Percentiles rank a stretch among this genome's conserved stretches.
Conservation (phyloP, 2,329 filamentous ascomycete species). For the Ophiognomonia clavigignenti-juglandacearum region DNA sequence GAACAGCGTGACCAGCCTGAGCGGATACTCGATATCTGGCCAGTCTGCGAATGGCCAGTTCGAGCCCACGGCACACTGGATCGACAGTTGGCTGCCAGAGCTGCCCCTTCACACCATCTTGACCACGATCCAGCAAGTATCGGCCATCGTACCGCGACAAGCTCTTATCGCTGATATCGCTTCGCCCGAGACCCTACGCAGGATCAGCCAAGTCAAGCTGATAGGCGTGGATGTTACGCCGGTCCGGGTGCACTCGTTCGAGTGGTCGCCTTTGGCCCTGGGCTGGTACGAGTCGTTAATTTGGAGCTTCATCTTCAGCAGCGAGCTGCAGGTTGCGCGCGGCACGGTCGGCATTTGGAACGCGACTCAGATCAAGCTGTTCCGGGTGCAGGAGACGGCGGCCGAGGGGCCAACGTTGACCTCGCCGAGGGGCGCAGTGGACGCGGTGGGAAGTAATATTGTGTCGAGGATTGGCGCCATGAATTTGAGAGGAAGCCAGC, state of each 20-base stretch:
- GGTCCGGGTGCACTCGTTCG: constrained; percentile 80
- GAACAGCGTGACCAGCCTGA: constrained; percentile 81
- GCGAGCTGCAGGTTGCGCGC: constrained; percentile 81
- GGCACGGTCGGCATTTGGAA: constrained; percentile 94
- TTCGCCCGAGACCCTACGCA: constrained; percentile 42
- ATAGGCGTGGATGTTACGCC: constrained; percentile 70
- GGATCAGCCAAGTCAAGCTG: constrained; percentile 57
- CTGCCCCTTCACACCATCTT: constrained; percentile 84
- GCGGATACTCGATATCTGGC: constrained; percentile 55
- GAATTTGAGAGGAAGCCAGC: constrained; percentile 64
- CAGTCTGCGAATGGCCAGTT: constrained; percentile 59
- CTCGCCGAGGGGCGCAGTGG: constrained; percentile 83
- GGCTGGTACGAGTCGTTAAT: constrained; percentile 95
- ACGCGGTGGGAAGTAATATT: constrained; percentile 86
- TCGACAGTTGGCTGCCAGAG: constrained; percentile 90
- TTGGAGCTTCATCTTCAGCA: constrained; percentile 89
- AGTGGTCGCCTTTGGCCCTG: constrained; percentile 85
- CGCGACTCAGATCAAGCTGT: constrained; percentile 80
- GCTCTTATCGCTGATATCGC: constrained; percentile 37
- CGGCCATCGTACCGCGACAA: constrained; percentile 51
- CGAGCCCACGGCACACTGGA: constrained; percentile 76
- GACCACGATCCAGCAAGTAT: constrained; percentile 65
- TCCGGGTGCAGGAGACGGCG: constrained; percentile 81
- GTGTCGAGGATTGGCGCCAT: constrained; percentile 81
- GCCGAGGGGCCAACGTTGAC: constrained; percentile 75